These are phyloP conservation scores for Lachnellula subtilissima DNA, from an alignment of 2,329 filamentous ascomycete genomes.

Conservation along the genomic window DNA sequence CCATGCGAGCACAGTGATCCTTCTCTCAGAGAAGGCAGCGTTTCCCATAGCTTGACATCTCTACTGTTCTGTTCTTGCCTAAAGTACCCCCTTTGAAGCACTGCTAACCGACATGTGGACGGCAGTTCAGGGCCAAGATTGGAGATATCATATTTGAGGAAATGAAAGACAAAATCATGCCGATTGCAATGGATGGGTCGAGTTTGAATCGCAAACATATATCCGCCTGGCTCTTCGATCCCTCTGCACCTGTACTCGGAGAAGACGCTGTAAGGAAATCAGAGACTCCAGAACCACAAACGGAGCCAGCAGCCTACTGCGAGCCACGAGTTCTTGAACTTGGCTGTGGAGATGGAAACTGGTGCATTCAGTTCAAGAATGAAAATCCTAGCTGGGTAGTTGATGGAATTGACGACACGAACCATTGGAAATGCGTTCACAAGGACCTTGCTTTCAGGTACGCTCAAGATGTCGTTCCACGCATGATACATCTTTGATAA, in stretches of 20 bases:
- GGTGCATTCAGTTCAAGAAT: constrained; percentile 27
- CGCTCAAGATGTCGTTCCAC: not conserved
- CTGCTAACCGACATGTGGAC: not conserved
- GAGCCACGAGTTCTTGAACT: constrained; percentile 28
- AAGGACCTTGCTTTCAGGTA: constrained; percentile 15
- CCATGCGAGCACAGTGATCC: not conserved
- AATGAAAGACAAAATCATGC: constrained; percentile 11
- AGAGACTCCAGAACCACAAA: not conserved
- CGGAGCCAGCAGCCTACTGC: constrained; percentile 9
- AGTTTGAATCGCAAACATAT: constrained; percentile 6
- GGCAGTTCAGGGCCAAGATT: constrained; percentile 20
- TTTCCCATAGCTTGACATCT: too few relatives aligned
- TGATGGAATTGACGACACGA: constrained; percentile 28
- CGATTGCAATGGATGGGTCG: constrained; percentile 9
- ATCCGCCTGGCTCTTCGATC: constrained; percentile 24
- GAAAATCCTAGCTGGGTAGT: constrained; percentile 28
- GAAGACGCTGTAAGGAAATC: not conserved
- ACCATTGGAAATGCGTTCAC: constrained; percentile 25
- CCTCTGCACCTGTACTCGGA: not conserved
- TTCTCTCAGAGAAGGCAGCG: not conserved
- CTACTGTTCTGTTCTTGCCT: too few relatives aligned
- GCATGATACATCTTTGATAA: not conserved
- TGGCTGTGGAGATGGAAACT: constrained; percentile 28
- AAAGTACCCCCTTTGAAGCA: too few relatives aligned
- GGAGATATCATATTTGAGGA: constrained; percentile 18